Percentiles rank a stretch among this genome's conserved stretches.
These are phyloP conservation scores for Coleophoma cylindrospora DNA, from an alignment of 2,329 filamentous ascomycete species.

Conservation along the genomic window DNA sequence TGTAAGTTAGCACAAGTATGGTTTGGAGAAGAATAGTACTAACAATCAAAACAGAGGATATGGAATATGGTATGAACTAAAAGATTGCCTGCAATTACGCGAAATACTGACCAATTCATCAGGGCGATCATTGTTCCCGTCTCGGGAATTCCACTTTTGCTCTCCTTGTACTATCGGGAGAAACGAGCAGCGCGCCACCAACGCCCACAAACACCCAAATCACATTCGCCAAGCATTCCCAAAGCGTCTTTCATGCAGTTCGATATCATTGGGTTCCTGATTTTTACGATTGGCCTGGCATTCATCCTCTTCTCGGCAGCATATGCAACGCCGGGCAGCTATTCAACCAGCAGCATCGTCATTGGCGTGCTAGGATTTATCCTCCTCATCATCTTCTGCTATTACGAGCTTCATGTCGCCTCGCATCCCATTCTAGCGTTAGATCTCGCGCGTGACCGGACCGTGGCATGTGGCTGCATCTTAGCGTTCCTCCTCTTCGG, in stretches of 20 bases:
- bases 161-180: neutral
- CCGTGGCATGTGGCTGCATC: neutral
- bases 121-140: conserved; percentile 1
- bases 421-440: neutral
- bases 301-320: neutral
- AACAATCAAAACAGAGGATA: neutral
- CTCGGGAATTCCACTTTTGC: neutral
- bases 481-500: neutral
- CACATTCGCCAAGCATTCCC: neutral
- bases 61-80: conserved; percentile 1
- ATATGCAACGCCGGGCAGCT: neutral
- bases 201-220: neutral
- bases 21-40: neutral
- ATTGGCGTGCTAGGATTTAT: neutral
- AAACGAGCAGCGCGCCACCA: neutral
- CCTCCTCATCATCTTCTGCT: neutral
- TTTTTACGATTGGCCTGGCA: neutral
- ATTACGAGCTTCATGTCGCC: conserved; percentile 1
- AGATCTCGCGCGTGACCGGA: neutral
- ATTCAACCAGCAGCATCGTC: neutral
- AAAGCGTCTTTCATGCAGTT: neutral
- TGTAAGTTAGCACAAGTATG: neutral
- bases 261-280: neutral
- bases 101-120: neutral
- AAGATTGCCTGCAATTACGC: neutral